Base-by-base conservation (phyloP, 2,329 filamentous ascomycete genomes). In the Exserohilum rostratum region DNA sequence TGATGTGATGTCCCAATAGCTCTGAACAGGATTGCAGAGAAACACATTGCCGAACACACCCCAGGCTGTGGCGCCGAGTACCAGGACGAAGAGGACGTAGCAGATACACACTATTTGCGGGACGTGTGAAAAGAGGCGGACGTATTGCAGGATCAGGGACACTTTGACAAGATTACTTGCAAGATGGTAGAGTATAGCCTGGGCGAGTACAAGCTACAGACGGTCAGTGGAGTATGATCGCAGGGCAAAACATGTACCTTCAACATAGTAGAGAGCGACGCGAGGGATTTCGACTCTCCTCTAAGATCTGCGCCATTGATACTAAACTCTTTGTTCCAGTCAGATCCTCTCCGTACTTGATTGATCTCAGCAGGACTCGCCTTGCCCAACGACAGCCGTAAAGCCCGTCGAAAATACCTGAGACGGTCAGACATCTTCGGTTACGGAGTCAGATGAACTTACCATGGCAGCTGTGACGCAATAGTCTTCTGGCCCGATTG, bases 81-180 rank as follows among this genome's bases (percentile, higher is more conserved):
- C 57, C 7, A 67, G 12, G 4, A 66, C 9, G 1, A 71, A 38
- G 2, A 71, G 46, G 2, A 50, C 15, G 13, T 62, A 62, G 53
- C 67, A 71, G 17, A 37, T 27, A 20, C 39, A 52, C 0, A 46
- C 49, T 11, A 64, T 50, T 18, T 46, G 38, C 4, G 17, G 46
- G 3, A 57, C 34, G 2, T 53, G 46, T 11, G 57, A 55, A 50
- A 74, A 73, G 43, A 74, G 50, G 1, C 57, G 63, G 2, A 69
- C 38, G 53, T 74, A 75, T 49, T 75, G 68, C 17, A 68, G 50
- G 18, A 68, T 42, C 45, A 76, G 73, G 2, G 72, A 70, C 1
- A 62, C 50, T 55, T 74, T 75, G 47, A 71, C 61, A 2, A 72
- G 49, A 54, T 74, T 72, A 45, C 68, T 65, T 6, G 64, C 54